Evolutionary conservation across 306 rosid species (phyloP), one percentile per base, ranked within the genome.

Genomic region (Pyrus bretschneideri): DNA sequence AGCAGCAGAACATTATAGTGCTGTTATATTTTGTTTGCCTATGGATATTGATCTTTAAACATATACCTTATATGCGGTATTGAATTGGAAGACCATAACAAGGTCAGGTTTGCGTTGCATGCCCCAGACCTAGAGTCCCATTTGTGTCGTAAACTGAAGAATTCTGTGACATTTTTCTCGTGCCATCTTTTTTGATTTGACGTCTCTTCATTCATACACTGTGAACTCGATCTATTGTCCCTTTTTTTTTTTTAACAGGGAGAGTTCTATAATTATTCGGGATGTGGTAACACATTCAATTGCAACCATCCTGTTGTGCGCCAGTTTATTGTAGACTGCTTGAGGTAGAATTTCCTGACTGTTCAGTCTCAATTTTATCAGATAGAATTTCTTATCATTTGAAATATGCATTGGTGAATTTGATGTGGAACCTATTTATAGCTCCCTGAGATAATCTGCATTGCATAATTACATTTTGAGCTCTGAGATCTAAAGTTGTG

Each of bases 241-340:
- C 3, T 33, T 55, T 27, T 35, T 60, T 27, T 38, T 76, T 68
- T 49, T 70, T 77, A 73, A 57, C 86, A 92, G 99, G 99, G 99
- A 83, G 92, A 95, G 80, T 95, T 90, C 84, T 95, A 95, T 87
- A 95, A 95, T 80, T 95, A 95, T 78, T 95, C 99, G 23, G 99
- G 99, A 82, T 95, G 99, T 57, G 97, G 97, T 64, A 92, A 95
- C 91, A 95, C 99, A 59, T 90, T 95, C 81, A 95, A 92, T 80
- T 90, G 97, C 92, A 95, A 91, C 86, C 96, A 95, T 86, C 97
- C 99, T 65, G 73, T 93, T 77, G 99, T 92, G 33, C 91, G 99
- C 27, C 89, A 87, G 69, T 88, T 95, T 82, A 86, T 92, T 71
- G 89, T 92, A 71, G 99, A 92, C 74, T 85, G 97, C 89, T 89